Evolutionary conservation across 495 filamentous ascomycete species (phyloP).

Genomic region (Durotheca rogersii): DNA sequence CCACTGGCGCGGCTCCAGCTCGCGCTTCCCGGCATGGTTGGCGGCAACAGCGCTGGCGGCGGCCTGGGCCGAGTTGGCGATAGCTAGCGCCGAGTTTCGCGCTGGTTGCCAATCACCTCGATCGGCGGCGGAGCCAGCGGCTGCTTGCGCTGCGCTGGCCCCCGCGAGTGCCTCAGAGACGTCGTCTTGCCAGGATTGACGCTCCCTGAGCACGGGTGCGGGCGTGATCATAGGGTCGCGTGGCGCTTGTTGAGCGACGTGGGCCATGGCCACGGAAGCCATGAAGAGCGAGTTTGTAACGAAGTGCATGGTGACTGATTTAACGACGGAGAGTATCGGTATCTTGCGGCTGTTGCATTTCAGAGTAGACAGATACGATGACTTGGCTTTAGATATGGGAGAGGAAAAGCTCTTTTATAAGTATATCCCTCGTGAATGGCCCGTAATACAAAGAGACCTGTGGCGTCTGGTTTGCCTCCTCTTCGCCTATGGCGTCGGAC

Average conservation of each 20-base stretch:
- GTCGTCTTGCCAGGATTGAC: constrained; percentile 12
- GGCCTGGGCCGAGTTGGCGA: constrained; percentile 11
- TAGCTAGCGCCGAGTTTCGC: constrained; percentile 12
- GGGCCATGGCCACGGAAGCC: constrained; percentile 21
- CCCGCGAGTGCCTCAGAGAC: constrained; percentile 15
- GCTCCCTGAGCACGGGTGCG: constrained; percentile 17
- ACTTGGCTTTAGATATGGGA: no score
- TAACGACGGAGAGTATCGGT: constrained; percentile 5
- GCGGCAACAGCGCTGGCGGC: constrained; percentile 13
- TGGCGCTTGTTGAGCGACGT: constrained; percentile 14
- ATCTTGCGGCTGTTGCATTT: constrained; percentile 5
- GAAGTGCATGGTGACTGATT: constrained; percentile 23
- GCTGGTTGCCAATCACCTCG: constrained; percentile 1
- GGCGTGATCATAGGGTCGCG: constrained; percentile 30
- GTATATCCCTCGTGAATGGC: no score
- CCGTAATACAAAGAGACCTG: no score
- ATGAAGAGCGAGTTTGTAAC: constrained; percentile 13
- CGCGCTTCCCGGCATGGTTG: background rate
- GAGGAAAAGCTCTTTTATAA: no score
- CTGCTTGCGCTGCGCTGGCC: constrained; percentile 16
- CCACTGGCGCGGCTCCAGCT: no score
- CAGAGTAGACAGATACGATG: no score
- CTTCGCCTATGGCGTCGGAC: constrained; percentile 8
- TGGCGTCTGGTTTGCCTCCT: constrained; percentile 3
- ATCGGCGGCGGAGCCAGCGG: constrained; percentile 17